Evolutionary conservation across 176 grass and related monocot species (phyloP).

Genomic region (Zea mays): DNA sequence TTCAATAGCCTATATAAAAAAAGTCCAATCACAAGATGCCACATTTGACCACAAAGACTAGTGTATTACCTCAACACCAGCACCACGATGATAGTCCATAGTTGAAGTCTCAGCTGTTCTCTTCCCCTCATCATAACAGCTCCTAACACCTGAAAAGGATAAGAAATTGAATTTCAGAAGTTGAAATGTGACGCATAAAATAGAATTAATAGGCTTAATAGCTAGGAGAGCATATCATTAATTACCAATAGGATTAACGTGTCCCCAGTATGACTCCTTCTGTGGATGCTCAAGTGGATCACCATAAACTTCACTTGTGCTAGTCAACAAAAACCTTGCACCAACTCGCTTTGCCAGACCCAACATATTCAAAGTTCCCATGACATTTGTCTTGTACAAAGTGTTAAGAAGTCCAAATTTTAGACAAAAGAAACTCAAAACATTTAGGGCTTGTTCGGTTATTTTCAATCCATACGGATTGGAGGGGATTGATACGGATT

Average conservation of each 20-base stretch:
- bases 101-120: constrained; percentile 84
- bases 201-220: constrained; percentile 13
- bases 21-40: neutral
- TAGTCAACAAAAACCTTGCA: constrained; percentile 87
- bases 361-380: constrained; percentile 96
- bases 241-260: constrained; percentile 96
- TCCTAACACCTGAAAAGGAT: constrained; percentile 81
- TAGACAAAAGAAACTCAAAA: constrained; percentile 1
- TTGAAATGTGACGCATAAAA: constrained; percentile 5
- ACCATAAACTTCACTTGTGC: constrained; percentile 93
- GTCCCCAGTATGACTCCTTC: constrained; percentile 89
- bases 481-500: too few species aligned
- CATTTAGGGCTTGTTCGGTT: too few species aligned
- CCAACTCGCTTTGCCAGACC: constrained; percentile 89
- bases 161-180: constrained; percentile 14
- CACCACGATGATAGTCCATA: constrained; percentile 79
- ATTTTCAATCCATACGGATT: too few species aligned
- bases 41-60: constrained; percentile 5
- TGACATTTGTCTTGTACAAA: constrained; percentile 92
- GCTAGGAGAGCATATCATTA: neutral
- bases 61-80: constrained; percentile 63
- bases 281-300: constrained; percentile 96
- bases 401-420: constrained; percentile 44
- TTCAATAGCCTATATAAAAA: neutral
- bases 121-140: constrained; percentile 87